Base-by-base conservation (phyloP, 2,329 filamentous ascomycete species). In the Parastagonospora nodorum region DNA sequence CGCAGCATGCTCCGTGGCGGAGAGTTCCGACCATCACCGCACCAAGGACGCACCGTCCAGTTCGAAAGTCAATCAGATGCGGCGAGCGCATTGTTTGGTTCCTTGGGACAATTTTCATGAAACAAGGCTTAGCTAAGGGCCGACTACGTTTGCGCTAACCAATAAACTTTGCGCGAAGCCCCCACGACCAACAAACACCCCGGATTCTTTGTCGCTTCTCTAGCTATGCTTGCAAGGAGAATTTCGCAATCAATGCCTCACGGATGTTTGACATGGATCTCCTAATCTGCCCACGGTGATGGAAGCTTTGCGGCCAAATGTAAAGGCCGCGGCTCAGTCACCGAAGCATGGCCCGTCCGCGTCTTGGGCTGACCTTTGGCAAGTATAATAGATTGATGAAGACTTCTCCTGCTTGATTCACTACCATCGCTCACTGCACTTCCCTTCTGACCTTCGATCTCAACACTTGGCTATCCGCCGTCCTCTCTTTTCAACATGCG, bases 401-500 rank as follows among this genome's bases (percentile, higher is more conserved):
- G 40, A 30, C 40, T 3, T 24, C 19, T 24, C 30, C 11, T 5
- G 37, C 14, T 3, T 19, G 24, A 39, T 24, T 29, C n/a, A n/a
- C n/a, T 41, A 12, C 37, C 14, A 14, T 14, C 11, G 19, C 19
- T 33, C 35, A 29, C 16, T 40, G 30, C 30, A 27, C 30, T 37
- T 39, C 27, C 28, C 42, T 45, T 32, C 43, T 27, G 49, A 28
- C 15, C 38, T 24, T 52, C 53, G 37, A 46, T 44, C 53, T 35
- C 51, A 32, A 47, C 53, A 42, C 36, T 50, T 54, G 44, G 45
- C 43, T 45, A 15, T n/a, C 7, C 35, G 60, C 61, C 58, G 58
- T 64, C 61, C 61, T 53, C 30, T 64, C 61, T 19, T 64, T 48
- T 61, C 50, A 56, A 53, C 1, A 64, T 64, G 61, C 61, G 55